Percentiles rank a stretch among this genome's conserved stretches.
Conservation (phyloP, 2,329 filamentous ascomycete genomes). For the Talaromyces atroroseus region DNA sequence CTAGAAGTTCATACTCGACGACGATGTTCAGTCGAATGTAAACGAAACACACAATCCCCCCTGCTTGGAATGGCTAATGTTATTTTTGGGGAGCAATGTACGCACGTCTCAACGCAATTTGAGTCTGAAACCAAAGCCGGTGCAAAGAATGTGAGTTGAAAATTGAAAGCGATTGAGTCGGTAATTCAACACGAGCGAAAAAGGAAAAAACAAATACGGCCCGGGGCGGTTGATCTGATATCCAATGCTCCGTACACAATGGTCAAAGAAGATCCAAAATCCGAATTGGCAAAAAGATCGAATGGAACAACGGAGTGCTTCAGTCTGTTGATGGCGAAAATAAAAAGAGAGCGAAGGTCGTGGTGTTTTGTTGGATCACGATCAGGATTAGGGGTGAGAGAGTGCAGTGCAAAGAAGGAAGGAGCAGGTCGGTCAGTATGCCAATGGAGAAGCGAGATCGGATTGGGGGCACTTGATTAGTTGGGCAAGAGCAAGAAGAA, state of each 20-base stretch:
- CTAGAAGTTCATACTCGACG: background rate
- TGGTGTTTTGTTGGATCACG: too few species aligned
- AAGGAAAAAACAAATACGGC: background rate
- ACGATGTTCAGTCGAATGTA: background rate
- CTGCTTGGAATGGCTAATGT: too few species aligned
- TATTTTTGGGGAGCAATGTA: too few species aligned
- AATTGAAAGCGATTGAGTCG: background rate
- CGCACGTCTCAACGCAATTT: background rate
- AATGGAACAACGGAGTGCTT: background rate
- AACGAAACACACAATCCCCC: too few species aligned
- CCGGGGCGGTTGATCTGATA: background rate
- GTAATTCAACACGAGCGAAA: background rate
- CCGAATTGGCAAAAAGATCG: background rate
- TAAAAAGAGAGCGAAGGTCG: too few species aligned
- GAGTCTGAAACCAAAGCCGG: background rate
- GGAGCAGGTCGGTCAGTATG: too few species aligned
- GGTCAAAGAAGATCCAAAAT: background rate
- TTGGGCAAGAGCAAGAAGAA: background rate
- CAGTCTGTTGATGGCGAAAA: background rate
- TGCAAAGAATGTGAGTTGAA: slow-evolving; percentile 7
- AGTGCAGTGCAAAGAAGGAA: too few species aligned
- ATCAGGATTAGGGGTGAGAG: too few species aligned
- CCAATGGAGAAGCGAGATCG: background rate
- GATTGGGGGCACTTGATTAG: background rate
- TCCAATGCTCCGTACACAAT: background rate